Percentiles rank a stretch among this genome's conserved stretches.
Conservation (phyloP, 169 alveolate genomes). For the Plasmodium berghei region DNA sequence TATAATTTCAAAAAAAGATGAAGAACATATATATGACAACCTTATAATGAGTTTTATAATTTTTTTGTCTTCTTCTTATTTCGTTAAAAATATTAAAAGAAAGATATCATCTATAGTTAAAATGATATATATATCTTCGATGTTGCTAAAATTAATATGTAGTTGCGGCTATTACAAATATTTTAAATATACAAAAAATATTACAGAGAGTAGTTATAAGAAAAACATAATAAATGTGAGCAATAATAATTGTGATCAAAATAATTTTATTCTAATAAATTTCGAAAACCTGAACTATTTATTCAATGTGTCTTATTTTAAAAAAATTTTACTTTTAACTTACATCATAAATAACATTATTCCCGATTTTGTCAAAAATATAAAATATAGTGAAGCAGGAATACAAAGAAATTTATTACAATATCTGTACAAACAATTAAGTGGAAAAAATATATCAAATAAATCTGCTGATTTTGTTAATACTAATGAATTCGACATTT, state of each 20-base stretch:
- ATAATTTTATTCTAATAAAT: conserved; percentile 7
- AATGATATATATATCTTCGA: conserved; percentile 23
- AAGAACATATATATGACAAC: conserved; percentile 20
- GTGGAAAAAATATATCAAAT: too few species aligned
- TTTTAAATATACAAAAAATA: conserved; percentile 3
- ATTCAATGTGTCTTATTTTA: conserved; percentile 20
- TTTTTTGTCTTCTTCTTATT: conserved; percentile 48
- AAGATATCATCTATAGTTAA: not conserved
- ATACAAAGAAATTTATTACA: too few species aligned
- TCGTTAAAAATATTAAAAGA: conserved; percentile 6
- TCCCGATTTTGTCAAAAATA: conserved; percentile 2
- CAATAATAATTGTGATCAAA: too few species aligned
- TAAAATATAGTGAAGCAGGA: not conserved
- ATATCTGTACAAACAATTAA: too few species aligned
- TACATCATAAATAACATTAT: conserved; percentile 41
- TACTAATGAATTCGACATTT: too few species aligned
- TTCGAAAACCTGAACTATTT: conserved; percentile 6
- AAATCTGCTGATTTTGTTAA: too few species aligned
- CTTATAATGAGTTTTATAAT: conserved; percentile 39
- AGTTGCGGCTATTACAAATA: not conserved
- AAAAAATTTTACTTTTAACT: conserved; percentile 22
- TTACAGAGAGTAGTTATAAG: too few species aligned
- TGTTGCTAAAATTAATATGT: conserved; percentile 11
- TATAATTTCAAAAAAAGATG: not conserved
- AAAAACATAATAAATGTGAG: too few species aligned